phyloP scores from a whole-genome alignment of 1,284 basidiomycete genomes.

The Pseudomicrostroma phylloplanum region DNA sequence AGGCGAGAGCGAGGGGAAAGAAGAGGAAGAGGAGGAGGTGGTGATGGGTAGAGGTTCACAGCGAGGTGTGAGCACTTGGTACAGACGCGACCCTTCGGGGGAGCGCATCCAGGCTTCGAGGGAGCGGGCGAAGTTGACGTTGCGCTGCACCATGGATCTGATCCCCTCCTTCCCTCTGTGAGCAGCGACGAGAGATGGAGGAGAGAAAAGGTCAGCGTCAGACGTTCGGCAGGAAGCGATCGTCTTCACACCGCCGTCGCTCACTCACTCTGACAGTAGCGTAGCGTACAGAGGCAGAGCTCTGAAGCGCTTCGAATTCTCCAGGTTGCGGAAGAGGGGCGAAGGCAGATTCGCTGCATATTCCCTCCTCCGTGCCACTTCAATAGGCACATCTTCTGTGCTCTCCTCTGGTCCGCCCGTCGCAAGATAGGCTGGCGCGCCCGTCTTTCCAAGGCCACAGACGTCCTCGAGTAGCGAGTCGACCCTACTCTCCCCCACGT shows the following conservation, averaged over 20 bases:
- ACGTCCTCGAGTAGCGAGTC: conserved; percentile 44
- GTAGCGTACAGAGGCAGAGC: conserved; percentile 56
- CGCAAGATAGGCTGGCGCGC: conserved; percentile 53
- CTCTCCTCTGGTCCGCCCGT: background rate
- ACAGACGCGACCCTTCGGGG: conserved; percentile 6
- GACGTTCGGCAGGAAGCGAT: background rate
- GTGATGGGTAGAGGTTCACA: conserved; percentile 51
- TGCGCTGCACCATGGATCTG: conserved; percentile 52
- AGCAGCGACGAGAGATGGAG: background rate
- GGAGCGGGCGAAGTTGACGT: conserved; percentile 53
- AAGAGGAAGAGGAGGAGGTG: background rate
- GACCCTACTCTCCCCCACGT: conserved; percentile 12
- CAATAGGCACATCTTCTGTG: background rate
- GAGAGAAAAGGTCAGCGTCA: background rate
- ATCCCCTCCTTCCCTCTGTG: conserved; percentile 53
- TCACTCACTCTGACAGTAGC: conserved; percentile 48
- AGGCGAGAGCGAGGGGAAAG: background rate
- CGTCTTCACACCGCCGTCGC: background rate
- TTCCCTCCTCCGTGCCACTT: background rate
- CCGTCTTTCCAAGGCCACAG: conserved; percentile 48
- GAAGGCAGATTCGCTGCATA: background rate
- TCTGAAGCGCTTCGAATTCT: conserved; percentile 56
- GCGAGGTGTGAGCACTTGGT: conserved; percentile 21
- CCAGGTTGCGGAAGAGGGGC: conserved; percentile 29
- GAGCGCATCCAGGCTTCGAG: conserved; percentile 49